Conservation (phyloP, 106 monocot species). For the Hemerocallis citrina region DNA sequence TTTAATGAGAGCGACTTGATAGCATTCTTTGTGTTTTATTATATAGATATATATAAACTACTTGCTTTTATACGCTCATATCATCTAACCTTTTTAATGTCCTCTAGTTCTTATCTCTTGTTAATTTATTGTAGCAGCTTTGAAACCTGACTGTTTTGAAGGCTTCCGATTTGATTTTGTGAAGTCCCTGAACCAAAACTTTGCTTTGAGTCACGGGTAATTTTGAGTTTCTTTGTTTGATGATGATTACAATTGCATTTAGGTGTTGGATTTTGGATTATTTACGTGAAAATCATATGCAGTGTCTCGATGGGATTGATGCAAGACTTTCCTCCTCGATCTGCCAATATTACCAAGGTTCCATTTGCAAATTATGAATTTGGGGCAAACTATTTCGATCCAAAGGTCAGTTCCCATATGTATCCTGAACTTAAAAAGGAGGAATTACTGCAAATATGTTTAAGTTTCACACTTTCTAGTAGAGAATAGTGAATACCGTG, state of each 20-base stretch:
- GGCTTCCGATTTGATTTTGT: conserved; percentile 96
- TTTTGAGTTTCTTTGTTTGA: neutral
- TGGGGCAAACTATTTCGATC: conserved; percentile 95
- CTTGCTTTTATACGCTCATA: too few species aligned
- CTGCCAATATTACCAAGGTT: conserved; percentile 69
- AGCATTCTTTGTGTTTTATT: too few species aligned
- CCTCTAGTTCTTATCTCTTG: neutral
- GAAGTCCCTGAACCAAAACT: conserved; percentile 93
- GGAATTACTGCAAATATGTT: too few species aligned
- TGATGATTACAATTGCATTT: neutral
- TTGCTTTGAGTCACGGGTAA: conserved; percentile 91
- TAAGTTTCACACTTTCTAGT: too few species aligned
- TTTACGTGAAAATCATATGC: conserved; percentile 12
- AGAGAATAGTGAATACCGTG: too few species aligned
- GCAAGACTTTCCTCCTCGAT: conserved; percentile 88
- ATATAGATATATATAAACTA: too few species aligned
- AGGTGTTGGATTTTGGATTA: neutral
- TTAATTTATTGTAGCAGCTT: conserved; percentile 58
- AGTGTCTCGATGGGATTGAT: conserved; percentile 94
- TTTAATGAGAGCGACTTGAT: too few species aligned
- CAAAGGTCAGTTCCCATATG: conserved; percentile 41
- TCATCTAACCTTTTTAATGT: too few species aligned
- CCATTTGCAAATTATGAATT: conserved; percentile 94
- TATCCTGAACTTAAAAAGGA: neutral
- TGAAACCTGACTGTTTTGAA: conserved; percentile 94